Evolutionary conservation across 345 rosid species (phyloP).

Genomic region (Eucalyptus melliodora): DNA sequence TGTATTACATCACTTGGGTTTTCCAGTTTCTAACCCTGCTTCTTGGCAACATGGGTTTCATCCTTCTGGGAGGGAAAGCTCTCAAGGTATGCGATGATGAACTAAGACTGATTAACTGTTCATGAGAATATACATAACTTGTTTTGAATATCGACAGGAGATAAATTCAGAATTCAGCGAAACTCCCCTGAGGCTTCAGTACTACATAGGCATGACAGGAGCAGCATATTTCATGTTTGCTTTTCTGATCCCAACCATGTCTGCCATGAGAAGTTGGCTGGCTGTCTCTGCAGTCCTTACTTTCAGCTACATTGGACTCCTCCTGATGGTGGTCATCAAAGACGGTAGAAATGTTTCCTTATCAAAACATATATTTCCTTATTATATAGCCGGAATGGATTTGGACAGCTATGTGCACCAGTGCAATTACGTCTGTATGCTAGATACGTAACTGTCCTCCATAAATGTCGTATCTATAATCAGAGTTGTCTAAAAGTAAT

Average conservation of each 20-base stretch:
- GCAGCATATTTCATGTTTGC: slow-evolving; percentile 7
- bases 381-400: not conserved
- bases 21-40: slow-evolving; percentile 7
- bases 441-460: not conserved
- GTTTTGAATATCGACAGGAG: not conserved
- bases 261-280: slow-evolving; percentile 17
- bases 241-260: slow-evolving; percentile 8
- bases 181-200: slow-evolving; percentile 12
- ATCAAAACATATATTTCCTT: not conserved
- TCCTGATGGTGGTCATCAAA: not conserved
- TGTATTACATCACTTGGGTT: slow-evolving; percentile 9
- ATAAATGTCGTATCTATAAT: not conserved
- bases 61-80: slow-evolving; percentile 19
- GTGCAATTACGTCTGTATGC: not conserved
- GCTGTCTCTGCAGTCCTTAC: slow-evolving; percentile 4
- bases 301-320: not conserved
- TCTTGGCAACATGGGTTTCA: slow-evolving; percentile 13
- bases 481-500: not conserved
- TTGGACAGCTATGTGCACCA: not conserved
- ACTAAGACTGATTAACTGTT: not conserved
- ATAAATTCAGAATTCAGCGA: not conserved
- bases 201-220: slow-evolving; percentile 9
- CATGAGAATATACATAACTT: not conserved
- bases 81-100: slow-evolving; percentile 3
- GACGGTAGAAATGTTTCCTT: slow-evolving; percentile 1